A percentile compares a stretch with the other conserved stretches of the same genome.
Evolutionary conservation across 2,329 filamentous ascomycete species (phyloP).

Genomic region (Emmonsiellopsis sp.): DNA sequence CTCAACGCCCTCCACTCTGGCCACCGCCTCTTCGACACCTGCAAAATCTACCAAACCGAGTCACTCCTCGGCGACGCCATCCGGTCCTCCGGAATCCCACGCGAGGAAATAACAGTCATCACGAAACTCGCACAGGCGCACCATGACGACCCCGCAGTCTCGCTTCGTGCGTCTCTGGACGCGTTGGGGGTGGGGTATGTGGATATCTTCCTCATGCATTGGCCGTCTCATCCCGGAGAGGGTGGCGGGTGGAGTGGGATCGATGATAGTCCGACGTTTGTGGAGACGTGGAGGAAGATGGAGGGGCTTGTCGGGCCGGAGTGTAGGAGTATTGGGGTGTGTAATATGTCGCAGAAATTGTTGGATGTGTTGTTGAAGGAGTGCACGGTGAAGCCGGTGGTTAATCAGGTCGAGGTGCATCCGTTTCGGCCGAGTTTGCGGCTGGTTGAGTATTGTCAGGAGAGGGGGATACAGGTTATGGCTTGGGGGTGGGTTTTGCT

Average conservation of each 20-base stretch:
- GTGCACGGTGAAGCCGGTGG: background rate
- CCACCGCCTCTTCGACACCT: background rate
- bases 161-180: background rate
- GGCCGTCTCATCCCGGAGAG: background rate
- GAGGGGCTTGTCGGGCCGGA: background rate
- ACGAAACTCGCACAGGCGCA: background rate
- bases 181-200: background rate
- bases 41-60: background rate
- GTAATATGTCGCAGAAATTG: background rate
- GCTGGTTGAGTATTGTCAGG: background rate
- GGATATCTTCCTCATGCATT: background rate
- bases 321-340: background rate
- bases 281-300: background rate
- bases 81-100: background rate
- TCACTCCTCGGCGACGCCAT: background rate
- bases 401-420: constrained; percentile 1
- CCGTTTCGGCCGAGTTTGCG: background rate
- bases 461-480: background rate
- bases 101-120: background rate
- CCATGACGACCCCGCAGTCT: background rate
- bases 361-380: background rate
- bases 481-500: background rate
- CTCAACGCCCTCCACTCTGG: background rate
- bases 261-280: background rate
- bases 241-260: background rate